A percentile compares a stretch with the other conserved stretches of the same genome.
These are phyloP conservation scores for Nicotiana otophora DNA, from an alignment of 257 asterid genomes.

Conservation along the genomic window DNA sequence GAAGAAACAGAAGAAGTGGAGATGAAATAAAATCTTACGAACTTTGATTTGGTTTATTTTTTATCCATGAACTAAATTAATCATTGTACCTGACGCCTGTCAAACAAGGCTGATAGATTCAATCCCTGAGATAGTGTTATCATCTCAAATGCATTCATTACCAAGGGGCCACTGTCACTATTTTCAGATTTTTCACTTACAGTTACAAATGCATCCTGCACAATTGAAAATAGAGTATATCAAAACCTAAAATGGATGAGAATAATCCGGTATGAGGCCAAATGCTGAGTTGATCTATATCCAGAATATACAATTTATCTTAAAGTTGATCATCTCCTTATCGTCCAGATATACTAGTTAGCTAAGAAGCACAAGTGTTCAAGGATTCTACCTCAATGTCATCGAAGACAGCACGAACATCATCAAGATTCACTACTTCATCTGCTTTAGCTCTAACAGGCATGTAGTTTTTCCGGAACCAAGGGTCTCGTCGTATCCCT, in stretches of 20 bases:
- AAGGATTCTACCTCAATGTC: slow-evolving; percentile 63
- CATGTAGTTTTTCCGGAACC: slow-evolving; percentile 67
- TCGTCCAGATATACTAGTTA: neutral
- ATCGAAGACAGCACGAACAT: slow-evolving; percentile 77
- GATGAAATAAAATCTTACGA: neutral
- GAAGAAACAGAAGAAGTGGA: neutral
- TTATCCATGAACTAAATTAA: neutral
- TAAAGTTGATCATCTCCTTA: neutral
- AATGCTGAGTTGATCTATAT: neutral
- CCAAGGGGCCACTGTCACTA: slow-evolving; percentile 55
- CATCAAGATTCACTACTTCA: slow-evolving; percentile 81
- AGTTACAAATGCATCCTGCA: slow-evolving; percentile 78
- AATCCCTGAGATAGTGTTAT: slow-evolving; percentile 95
- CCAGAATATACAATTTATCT: neutral
- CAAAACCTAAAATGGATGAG: neutral
- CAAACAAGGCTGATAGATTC: slow-evolving; percentile 90
- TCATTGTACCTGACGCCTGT: slow-evolving; percentile 70
- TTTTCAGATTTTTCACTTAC: slow-evolving; percentile 62
- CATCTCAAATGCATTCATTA: slow-evolving; percentile 98
- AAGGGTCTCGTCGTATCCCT: slow-evolving; percentile 65
- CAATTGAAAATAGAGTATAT: slow-evolving; percentile 4
- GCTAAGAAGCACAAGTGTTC: neutral
- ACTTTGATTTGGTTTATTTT: neutral
- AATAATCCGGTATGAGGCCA: neutral
- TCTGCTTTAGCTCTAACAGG: slow-evolving; percentile 64